A percentile compares a stretch with the other conserved stretches of the same genome.
Conservation (phyloP, 176 grass and related monocot species). For the Otatea glauca region DNA sequence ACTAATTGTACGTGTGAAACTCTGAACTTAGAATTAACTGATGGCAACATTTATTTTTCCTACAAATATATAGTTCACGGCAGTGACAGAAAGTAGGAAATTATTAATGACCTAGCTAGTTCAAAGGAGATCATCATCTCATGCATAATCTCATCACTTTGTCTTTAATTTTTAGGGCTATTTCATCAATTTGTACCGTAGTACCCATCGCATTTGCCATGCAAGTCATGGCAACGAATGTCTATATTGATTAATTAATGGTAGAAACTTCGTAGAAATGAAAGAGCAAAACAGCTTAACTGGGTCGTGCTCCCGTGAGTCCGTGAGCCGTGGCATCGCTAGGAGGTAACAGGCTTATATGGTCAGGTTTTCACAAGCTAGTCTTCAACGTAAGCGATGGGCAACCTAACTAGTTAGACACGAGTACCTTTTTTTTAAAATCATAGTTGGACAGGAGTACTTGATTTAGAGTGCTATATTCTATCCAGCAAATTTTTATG, state of each 20-base stretch:
- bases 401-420: too few species aligned
- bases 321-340: neutral
- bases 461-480: neutral
- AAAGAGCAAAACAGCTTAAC: neutral
- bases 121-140: neutral
- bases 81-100: too few species aligned
- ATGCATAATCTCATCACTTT: neutral
- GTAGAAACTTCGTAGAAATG: slow-evolving; percentile 1
- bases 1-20: too few species aligned
- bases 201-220: neutral
- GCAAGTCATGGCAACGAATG: neutral
- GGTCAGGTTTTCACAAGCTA: neutral
- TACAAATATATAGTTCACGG: too few species aligned
- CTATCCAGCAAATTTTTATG: neutral
- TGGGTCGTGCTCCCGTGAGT: neutral
- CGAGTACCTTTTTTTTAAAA: neutral
- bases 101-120: neutral
- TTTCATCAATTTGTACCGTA: neutral
- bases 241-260: neutral
- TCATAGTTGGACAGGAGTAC: neutral
- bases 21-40: too few species aligned
- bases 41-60: too few species aligned
- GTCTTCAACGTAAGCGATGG: too few species aligned
- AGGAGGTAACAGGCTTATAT: neutral
- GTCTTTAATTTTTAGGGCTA: neutral